Base-by-base conservation (phyloP, 1,284 basidiomycete genomes). In the Xerocomus amazonicus region DNA sequence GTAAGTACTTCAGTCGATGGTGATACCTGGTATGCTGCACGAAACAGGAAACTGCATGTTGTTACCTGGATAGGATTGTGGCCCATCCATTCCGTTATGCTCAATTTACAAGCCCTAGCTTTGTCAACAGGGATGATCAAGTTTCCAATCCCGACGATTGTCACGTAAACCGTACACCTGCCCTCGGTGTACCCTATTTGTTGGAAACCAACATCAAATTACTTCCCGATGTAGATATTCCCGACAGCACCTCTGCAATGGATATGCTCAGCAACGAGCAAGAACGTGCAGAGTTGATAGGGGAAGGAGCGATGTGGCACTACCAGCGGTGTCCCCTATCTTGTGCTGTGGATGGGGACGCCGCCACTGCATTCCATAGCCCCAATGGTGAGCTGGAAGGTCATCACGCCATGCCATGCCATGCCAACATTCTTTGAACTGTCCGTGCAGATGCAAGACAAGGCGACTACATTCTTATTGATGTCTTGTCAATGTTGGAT, bases 141-240 rank as follows among this genome's bases (percentile, higher is more conserved):
- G 17, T 39, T 48, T 42, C 27, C 45, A 16, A 44, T 42, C 34
- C 33, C 16, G 38, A 35, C 35, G 26, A 45, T 48, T 34, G 41
- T 44, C 45, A 40, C 33, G 49, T 64, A 41, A 58, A 56, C 29
- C 70, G 72, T 14, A 70, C 79, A 6, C 74, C 75, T 8, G 84
- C 81, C 56, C 61, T 73, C 34, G 69, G 68, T 29, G 61, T 59
- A 12, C 52, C 71, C 19, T 84, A 78, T 56, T 49, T 83, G 12
- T 59, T 86, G 27, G 76, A 80, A 59, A 81, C 78, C 13, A 80
- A 77, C 42, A 78, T 85, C 47, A 57, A 57, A 27, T 53, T 77
- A 6, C 61, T 83, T 28, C 72, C 77, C n/a, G 58, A 59, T 8
- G 47, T 61, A 12, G 51, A 62, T 19, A 50, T 53, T 16, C 58